phyloP scores from a whole-genome alignment of 352 stramenopile genomes.

The Phytopythium helicoides region DNA sequence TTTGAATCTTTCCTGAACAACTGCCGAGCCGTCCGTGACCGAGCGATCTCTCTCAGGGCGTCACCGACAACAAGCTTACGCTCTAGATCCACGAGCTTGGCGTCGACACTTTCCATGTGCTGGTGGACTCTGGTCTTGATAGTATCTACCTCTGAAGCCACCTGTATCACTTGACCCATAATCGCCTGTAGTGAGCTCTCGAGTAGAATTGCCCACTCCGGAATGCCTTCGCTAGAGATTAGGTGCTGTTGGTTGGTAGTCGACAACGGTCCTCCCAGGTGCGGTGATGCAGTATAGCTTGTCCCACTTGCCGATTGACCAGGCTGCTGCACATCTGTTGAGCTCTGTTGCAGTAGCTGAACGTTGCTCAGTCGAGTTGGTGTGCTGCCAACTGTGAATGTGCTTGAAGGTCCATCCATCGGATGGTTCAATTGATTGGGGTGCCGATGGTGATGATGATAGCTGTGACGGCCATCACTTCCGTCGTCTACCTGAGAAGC shows the following conservation, averaged over 20 bases:
- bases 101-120: conserved; percentile 40
- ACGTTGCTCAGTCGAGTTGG: neutral
- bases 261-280: neutral
- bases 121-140: conserved; percentile 43
- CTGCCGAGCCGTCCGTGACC: conserved; percentile 16
- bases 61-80: conserved; percentile 40
- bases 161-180: conserved; percentile 43
- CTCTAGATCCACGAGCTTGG: conserved; percentile 42
- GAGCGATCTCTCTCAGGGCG: conserved; percentile 42
- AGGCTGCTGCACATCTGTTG: neutral
- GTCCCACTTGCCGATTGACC: neutral
- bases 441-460: neutral
- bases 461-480: conserved; percentile 2
- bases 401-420: neutral
- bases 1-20: conserved; percentile 15
- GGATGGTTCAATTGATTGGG: neutral
- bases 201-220: conserved; percentile 50
- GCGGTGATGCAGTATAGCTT: neutral
- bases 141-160: conserved; percentile 53
- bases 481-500: conserved; percentile 3
- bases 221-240: conserved; percentile 9
- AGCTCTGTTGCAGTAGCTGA: neutral
- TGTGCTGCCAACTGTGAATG: neutral
- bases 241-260: neutral
- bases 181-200: conserved; percentile 54